Evolutionary conservation across 2,329 filamentous ascomycete genomes (phyloP).

Genomic region (Bipolaris zeicola): DNA sequence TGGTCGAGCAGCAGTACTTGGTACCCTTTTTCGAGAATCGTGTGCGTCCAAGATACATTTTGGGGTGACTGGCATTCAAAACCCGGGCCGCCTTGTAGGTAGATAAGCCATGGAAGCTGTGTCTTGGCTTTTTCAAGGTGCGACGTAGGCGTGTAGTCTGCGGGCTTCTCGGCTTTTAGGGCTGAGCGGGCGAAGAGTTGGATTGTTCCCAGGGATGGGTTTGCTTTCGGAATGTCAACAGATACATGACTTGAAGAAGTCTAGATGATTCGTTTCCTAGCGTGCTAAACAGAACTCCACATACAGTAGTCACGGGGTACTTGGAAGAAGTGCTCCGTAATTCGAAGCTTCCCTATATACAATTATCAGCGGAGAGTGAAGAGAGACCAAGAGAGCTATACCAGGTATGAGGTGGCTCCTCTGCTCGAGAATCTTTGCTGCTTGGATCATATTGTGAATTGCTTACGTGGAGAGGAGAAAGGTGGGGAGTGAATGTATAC

Average conservation of each 20-base stretch:
- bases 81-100: conserved; percentile 85
- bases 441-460: conserved; percentile 44
- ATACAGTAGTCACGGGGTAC: conserved; percentile 77
- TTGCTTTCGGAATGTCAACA: conserved; percentile 33
- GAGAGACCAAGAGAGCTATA: conserved; percentile 18
- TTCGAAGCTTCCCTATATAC: conserved; percentile 69
- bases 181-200: conserved; percentile 80
- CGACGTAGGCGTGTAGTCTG: conserved; percentile 57
- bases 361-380: conserved; percentile 1
- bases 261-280: neutral
- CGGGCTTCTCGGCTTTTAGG: conserved; percentile 67
- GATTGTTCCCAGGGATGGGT: conserved; percentile 65
- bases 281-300: neutral
- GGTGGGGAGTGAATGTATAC: conserved; percentile 19
- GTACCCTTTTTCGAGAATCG: conserved; percentile 78
- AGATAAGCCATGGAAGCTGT: conserved; percentile 67
- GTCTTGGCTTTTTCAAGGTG: conserved; percentile 55
- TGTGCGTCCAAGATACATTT: conserved; percentile 71
- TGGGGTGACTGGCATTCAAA: conserved; percentile 77
- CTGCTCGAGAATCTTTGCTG: conserved; percentile 56
- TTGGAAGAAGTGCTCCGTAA: conserved; percentile 85
- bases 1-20: conserved; percentile 87
- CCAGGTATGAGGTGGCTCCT: conserved; percentile 53
- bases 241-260: neutral
- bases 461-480: conserved; percentile 4